Evolutionary conservation across 2,329 filamentous ascomycete species (phyloP), one percentile per base, ranked within the genome.

Genomic region (Penicillium fuscoglaucum): DNA sequence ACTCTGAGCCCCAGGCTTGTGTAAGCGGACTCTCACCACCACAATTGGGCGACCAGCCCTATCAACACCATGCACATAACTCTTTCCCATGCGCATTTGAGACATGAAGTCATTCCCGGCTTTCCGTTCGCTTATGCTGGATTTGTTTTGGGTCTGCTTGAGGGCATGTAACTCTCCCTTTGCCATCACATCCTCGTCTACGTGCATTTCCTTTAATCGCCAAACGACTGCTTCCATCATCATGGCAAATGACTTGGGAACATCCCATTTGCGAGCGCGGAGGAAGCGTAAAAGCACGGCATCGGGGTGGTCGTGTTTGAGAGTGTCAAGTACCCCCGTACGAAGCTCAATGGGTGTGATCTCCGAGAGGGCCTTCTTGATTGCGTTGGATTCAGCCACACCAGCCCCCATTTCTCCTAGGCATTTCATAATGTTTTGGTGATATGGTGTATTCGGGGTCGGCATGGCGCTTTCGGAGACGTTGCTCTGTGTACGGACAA

Each of bases 271-370:
- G 43, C 91, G 83, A 24, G 91, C 91, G 49, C 91, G 83, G 51
- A 96, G 79, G 73, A 95, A 96, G 40, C 91, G 87, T 51, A 96
- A 78, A 19, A 93, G 78, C 29, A 96, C 79, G 1, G 87, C 90
- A 75, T 98, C 95, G 0, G 93, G 93, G 71, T 97, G 87, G 69
- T 98, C 93, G 70, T 93, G 89, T 79, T 97, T 98, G 59, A 93
- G 84, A 88, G 96, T 95, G 64, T 80, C 83, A 90, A 93, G 96
- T 69, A 98, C 88, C 0, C 91, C 88, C 28, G 82, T 80, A 47
- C 91, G 86, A 62, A 98, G 84, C 45, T 88, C 83, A 67, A 93
- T 89, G 0, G 93, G 90, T 0, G 86, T 82, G 63, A 88, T 84
- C 59, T 83, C 89, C 50, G 89, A 87, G 10, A 98, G 75, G 0